Evolutionary conservation across 345 rosid genomes (phyloP), one percentile per base, ranked within the genome.

Genomic region (Murraya paniculata): DNA sequence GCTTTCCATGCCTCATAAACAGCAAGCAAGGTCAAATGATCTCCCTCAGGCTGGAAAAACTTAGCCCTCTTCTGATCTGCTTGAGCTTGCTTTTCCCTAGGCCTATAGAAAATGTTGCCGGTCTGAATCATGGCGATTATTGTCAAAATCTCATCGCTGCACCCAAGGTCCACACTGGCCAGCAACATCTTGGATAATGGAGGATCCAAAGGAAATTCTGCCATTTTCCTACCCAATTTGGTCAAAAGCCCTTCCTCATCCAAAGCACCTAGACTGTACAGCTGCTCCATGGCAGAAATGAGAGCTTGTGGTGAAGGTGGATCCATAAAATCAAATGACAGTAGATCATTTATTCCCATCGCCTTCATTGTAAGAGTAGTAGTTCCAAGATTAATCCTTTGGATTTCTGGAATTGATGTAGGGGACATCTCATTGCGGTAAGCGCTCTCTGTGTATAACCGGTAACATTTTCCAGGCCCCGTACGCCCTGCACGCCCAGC

Each of bases 1-100:
- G 91, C 93, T 84, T 92, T 95, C 98, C 98, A 95, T 48, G 95
- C 97, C 84, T 93, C 97, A 41, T 95, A 95, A 0, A 93, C 93
- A 22, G 98, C 98, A 64, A 95, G 94, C 68, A 92, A 84, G n/a
- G 98, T 95, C 89, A 95, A 80, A 82, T 93, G 97, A 82, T 93
- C 99, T 62, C 98, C 99, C 86, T 91, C 93, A 0, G 93, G 93
- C 88, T 89, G 96, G 86, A 93, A 90, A 88, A 93, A 93, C 79
- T 92, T 93, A 59, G 98, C 97, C 77, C 90, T 88, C 87, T 92
- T 95, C 82, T 91, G 94, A 84, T 95, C 99, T 61, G 96, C 99
- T 81, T 90, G 98, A 56, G 98, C 95, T 91, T 91, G 98, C 74
- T 95, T 95, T 71, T 91, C 98, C 83, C 97, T 89, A 14, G 98